Percentiles rank a stretch among this genome's conserved stretches.
Evolutionary conservation across 2,329 filamentous ascomycete genomes (phyloP).

Genomic region (Arthrobotrys musiformis): DNA sequence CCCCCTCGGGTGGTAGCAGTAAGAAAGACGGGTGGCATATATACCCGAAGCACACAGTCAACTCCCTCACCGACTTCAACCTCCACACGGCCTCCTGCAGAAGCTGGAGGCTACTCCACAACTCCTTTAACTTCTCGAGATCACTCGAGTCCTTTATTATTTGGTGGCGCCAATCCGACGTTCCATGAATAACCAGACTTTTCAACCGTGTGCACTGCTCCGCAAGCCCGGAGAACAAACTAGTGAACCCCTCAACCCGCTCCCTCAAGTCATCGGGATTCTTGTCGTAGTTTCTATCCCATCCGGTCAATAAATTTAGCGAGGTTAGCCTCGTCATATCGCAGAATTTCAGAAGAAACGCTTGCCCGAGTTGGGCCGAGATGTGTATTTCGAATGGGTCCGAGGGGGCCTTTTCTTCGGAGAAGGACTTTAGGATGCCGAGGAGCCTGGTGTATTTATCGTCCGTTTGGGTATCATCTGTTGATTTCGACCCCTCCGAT

Average conservation of each 20-base stretch:
- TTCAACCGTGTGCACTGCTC: not conserved
- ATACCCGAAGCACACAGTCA: not conserved
- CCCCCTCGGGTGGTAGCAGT: slow-evolving; percentile 12
- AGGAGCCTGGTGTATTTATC: not conserved
- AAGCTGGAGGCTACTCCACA: not conserved
- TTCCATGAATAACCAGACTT: not conserved
- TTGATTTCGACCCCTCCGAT: too few species aligned
- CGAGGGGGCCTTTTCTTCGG: not conserved
- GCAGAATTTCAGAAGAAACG: not conserved
- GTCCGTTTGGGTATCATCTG: not conserved
- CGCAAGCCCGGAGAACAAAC: not conserved
- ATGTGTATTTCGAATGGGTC: not conserved
- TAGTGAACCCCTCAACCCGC: too few species aligned
- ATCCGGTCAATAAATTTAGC: not conserved
- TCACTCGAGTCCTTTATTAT: not conserved
- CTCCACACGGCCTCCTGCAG: not conserved
- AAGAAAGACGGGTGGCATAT: slow-evolving; percentile 16
- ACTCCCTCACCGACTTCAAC: not conserved
- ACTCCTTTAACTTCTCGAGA: not conserved
- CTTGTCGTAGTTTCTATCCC: not conserved
- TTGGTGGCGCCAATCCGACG: too few species aligned
- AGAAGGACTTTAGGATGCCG: not conserved
- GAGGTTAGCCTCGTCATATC: not conserved
- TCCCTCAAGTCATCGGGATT: too few species aligned
- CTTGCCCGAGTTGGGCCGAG: not conserved